Evolutionary conservation across 139 green algal genomes (phyloP).

Genomic region (Coelastrella sp.): DNA sequence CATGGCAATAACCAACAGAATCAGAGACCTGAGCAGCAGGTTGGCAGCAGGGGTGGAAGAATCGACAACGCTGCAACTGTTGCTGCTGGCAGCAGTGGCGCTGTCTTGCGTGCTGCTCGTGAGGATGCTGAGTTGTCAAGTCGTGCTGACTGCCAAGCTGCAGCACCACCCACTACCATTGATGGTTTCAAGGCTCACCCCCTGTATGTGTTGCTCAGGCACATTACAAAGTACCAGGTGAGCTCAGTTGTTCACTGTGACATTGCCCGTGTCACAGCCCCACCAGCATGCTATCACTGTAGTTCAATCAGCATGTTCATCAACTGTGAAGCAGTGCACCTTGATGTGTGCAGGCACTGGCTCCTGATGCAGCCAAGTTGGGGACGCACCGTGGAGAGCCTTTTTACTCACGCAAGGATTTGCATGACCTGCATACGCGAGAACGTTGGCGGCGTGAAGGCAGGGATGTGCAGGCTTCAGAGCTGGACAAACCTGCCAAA

Average conservation of each 20-base stretch:
- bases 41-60: neutral
- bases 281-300: no score
- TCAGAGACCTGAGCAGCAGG: neutral
- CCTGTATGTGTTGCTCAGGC: conserved; percentile 82
- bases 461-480: conserved; percentile 59
- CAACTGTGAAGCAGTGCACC: neutral
- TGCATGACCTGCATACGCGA: conserved; percentile 81
- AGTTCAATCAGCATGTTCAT: no score
- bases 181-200: conserved; percentile 84
- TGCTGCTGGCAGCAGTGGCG: neutral
- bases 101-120: conserved; percentile 54
- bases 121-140: conserved; percentile 84
- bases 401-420: conserved; percentile 69
- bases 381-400: conserved; percentile 81
- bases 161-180: conserved; percentile 75
- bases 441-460: conserved; percentile 75
- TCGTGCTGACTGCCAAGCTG: conserved; percentile 28
- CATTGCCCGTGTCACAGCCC: no score
- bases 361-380: conserved; percentile 50
- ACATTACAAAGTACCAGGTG: conserved; percentile 85
- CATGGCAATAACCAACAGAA: neutral
- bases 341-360: conserved; percentile 51
- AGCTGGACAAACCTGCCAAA: conserved; percentile 76
- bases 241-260: neutral
- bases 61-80: neutral